These are phyloP conservation scores for Solanum appendiculatum DNA, from an alignment of 257 asterid species.

Conservation along the genomic window DNA sequence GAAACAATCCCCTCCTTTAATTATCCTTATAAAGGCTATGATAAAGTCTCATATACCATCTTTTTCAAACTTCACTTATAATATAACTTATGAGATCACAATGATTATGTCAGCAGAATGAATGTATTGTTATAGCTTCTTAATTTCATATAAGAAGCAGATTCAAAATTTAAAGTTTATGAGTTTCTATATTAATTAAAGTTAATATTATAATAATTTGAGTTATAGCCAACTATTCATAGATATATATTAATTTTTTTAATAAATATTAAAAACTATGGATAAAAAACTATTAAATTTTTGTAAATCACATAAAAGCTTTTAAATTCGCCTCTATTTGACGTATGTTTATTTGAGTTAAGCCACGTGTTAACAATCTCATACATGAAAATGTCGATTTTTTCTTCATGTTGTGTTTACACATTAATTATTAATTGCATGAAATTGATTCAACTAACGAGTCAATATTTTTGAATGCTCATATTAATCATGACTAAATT, in stretches of 20 bases:
- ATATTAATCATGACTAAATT: background rate
- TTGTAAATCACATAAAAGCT: background rate
- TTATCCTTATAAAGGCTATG: background rate
- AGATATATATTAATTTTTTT: background rate
- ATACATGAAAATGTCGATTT: background rate
- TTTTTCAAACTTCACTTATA: too few relatives aligned
- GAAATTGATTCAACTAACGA: background rate
- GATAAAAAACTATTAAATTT: background rate
- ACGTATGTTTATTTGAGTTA: background rate
- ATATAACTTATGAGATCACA: background rate
- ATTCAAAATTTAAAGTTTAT: background rate
- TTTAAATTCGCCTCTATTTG: background rate
- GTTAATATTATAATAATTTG: background rate
- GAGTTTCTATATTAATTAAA: background rate
- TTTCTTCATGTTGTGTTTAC: background rate
- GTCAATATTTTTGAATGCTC: background rate
- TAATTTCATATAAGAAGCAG: background rate
- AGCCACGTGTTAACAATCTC: background rate
- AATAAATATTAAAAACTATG: background rate
- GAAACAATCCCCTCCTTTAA: background rate
- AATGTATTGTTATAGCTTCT: background rate
- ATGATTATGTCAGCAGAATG: background rate
- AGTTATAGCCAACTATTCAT: background rate
- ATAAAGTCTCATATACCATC: too few relatives aligned
- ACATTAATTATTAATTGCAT: background rate